Base-by-base conservation (phyloP, 805 yeast genomes). In the Yarrowia bubula region DNA sequence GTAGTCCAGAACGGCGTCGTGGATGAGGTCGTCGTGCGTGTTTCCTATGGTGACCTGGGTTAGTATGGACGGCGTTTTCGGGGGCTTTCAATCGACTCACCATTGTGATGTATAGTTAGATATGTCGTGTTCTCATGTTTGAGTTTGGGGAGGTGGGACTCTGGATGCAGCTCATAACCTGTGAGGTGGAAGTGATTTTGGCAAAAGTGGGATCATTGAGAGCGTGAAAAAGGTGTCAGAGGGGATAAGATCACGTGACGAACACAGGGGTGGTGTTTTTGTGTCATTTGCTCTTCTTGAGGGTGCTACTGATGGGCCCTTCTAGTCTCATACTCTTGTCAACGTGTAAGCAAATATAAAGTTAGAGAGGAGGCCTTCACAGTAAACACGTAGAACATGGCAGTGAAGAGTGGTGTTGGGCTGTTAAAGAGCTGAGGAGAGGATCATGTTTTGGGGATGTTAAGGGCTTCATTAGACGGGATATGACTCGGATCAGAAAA, bases 1-100 rank as follows among this genome's bases (percentile, higher is more conserved):
- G 80, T 93, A 95, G 76, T 95, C 99, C 73, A 95, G 83, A 64
- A 90, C 97, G 15, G 98, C 99, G 74, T 95, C 99, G 76, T 95
- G 99, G 72, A 92, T 90, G 73, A 91, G 79, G 77, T 92, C 97
- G 69, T 89, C 91, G 76, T 92, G 98, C 31, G 96, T 95, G 77
- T 92, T 91, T 37, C 89, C 87, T 75, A 92, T 89, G 60, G 96
- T 86, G 61, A 90, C 96, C 97, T 70, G 46, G 14, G 51, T 58
- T 58, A 58, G 64, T 14, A 22, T 3, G 28, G 28, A 5, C 3
- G 28, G 28, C 4, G 28, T 22, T 22, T 22, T 22, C 3, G 28
- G 28, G 28, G 28, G 28, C 4, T 22, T 22, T 22, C 28, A 22
- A 22, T 22, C 28, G 28, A 55, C 61, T 55, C 47, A 55, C 61